Evolutionary conservation across 2,329 filamentous ascomycete genomes (phyloP).

Genomic region (Venturia oleaginea): DNA sequence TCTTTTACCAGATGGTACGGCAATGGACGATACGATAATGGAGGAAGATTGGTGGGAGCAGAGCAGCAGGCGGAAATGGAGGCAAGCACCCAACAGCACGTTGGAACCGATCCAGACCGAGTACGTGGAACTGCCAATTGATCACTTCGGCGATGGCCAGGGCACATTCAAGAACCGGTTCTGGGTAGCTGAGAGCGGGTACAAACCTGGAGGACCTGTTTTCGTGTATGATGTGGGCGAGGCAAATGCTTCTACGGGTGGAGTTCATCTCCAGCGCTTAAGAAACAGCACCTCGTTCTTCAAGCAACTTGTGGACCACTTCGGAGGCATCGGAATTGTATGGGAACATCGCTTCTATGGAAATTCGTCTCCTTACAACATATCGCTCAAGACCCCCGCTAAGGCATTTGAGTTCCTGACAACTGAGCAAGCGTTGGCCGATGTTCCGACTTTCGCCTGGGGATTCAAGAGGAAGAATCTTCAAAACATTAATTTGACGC

Average conservation of each 20-base stretch:
- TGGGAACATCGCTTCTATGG: slow-evolving; percentile 36
- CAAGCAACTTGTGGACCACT: slow-evolving; percentile 28
- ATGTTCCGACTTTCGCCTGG: slow-evolving; percentile 32
- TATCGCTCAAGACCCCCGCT: slow-evolving; percentile 25
- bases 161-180: slow-evolving; percentile 29
- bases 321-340: slow-evolving; percentile 28
- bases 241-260: slow-evolving; percentile 22
- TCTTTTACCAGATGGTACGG: not conserved
- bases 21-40: not conserved
- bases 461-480: slow-evolving; percentile 28
- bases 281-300: slow-evolving; percentile 26
- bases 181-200: slow-evolving; percentile 27
- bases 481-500: slow-evolving; percentile 27
- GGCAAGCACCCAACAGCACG: not conserved
- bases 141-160: slow-evolving; percentile 26
- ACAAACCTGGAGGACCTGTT: slow-evolving; percentile 29
- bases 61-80: not conserved
- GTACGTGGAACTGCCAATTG: slow-evolving; percentile 27
- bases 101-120: slow-evolving; percentile 20
- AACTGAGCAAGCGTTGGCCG: slow-evolving; percentile 33
- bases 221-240: slow-evolving; percentile 32
- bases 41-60: slow-evolving; percentile 6
- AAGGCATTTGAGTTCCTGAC: slow-evolving; percentile 29
- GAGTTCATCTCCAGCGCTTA: slow-evolving; percentile 19
- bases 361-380: slow-evolving; percentile 28